A percentile compares a stretch with the other conserved stretches of the same genome.
These are phyloP conservation scores for Osmanthus fragrans DNA, from an alignment of 257 asterid genomes.

Conservation along the genomic window DNA sequence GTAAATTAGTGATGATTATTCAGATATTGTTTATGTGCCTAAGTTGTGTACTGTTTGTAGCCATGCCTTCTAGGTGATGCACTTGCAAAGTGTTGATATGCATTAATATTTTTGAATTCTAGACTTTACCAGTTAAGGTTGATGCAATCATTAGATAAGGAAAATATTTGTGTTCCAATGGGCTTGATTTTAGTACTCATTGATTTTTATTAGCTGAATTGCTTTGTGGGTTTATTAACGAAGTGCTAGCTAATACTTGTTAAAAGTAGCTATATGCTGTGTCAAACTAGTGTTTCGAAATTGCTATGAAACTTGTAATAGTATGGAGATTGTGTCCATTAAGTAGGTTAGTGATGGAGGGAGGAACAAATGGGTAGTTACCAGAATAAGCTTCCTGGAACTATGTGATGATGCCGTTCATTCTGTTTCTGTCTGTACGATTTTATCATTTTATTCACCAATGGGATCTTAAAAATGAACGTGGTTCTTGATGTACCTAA, in stretches of 20 bases:
- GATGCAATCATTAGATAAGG: too few species aligned
- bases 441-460: neutral
- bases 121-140: too few species aligned
- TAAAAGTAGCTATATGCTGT: neutral
- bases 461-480: neutral
- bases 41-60: too few species aligned
- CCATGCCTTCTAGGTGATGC: too few species aligned
- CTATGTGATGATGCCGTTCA: neutral
- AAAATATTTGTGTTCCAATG: neutral
- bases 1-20: too few species aligned
- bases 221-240: neutral
- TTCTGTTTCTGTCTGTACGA: neutral
- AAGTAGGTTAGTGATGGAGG: neutral
- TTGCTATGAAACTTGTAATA: neutral
- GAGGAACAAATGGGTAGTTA: neutral
- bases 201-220: neutral
- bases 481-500: neutral
- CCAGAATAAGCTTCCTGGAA: neutral
- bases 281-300: neutral
- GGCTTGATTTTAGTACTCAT: neutral
- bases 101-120: too few species aligned
- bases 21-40: too few species aligned
- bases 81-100: too few species aligned
- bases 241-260: neutral
- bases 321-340: neutral